These are phyloP conservation scores for Aspergillus fumigatus DNA, from an alignment of 2,329 filamentous ascomycete species.

Conservation along the genomic window DNA sequence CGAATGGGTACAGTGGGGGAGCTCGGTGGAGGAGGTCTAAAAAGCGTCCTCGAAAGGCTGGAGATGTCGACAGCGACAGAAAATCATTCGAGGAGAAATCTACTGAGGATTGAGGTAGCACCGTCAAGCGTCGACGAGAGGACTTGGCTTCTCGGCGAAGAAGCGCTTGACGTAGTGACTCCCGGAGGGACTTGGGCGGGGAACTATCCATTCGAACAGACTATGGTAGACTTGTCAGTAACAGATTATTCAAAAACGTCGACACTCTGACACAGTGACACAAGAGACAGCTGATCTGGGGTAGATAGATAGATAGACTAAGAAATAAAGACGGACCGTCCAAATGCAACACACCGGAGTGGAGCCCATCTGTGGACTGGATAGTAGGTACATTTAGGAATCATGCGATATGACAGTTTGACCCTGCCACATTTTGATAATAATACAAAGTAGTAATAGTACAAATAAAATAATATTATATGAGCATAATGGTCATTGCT, in stretches of 20 bases:
- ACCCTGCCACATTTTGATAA: not conserved
- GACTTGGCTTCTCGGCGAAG: constrained; percentile 40
- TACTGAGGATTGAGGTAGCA: constrained; percentile 35
- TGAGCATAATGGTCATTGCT: not conserved
- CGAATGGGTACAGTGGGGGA: constrained; percentile 40
- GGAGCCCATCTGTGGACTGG: not conserved
- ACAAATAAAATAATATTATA: not conserved
- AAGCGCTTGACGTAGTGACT: constrained; percentile 29
- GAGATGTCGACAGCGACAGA: constrained; percentile 52
- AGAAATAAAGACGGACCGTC: constrained; percentile 1
- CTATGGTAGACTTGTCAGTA: not conserved
- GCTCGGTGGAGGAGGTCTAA: constrained; percentile 43
- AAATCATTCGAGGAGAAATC: constrained; percentile 67
- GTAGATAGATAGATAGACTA: not conserved
- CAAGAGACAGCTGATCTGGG: not conserved
- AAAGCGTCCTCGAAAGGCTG: constrained; percentile 45
- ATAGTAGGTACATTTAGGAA: not conserved
- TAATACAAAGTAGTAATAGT: not conserved
- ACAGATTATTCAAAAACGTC: not conserved
- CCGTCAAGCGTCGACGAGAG: constrained; percentile 46
- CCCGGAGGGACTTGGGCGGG: constrained; percentile 20
- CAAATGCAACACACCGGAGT: constrained; percentile 2
- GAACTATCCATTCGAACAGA: constrained; percentile 3
- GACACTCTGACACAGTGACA: too few relatives aligned
- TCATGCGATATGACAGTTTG: not conserved